Evolutionary conservation across 2,329 filamentous ascomycete genomes (phyloP).

Genomic region (Pseudogymnoascus sp.): DNA sequence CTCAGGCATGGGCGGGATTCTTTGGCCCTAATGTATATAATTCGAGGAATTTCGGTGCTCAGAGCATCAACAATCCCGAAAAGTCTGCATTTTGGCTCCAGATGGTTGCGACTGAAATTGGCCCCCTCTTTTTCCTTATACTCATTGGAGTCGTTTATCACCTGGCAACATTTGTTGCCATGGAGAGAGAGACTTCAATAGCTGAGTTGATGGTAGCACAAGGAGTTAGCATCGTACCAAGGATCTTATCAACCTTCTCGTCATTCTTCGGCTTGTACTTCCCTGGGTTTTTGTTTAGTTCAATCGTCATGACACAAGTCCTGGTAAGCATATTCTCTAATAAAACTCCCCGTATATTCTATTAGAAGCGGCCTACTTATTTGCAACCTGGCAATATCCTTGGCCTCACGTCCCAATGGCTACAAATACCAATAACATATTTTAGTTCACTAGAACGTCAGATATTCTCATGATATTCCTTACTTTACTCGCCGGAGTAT

Average conservation of each 20-base stretch:
- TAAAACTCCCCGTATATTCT: background rate
- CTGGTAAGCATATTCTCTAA: conserved; percentile 10
- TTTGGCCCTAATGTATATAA: conserved; percentile 10
- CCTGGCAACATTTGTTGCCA: conserved; percentile 22
- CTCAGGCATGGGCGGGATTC: conserved; percentile 17
- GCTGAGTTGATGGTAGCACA: conserved; percentile 23
- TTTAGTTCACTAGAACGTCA: conserved; percentile 19
- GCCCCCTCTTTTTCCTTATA: conserved; percentile 23
- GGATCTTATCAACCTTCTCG: conserved; percentile 21
- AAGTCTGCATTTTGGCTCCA: conserved; percentile 15
- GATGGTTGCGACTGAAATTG: conserved; percentile 17
- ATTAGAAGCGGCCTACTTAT: background rate
- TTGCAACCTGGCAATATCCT: background rate
- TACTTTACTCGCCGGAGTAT: conserved; percentile 19
- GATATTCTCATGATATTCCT: conserved; percentile 22
- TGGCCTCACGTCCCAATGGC: background rate
- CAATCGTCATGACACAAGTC: conserved; percentile 21
- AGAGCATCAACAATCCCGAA: background rate
- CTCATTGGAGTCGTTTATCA: conserved; percentile 24
- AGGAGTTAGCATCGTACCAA: conserved; percentile 21
- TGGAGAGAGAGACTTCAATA: conserved; percentile 21
- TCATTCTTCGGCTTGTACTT: conserved; percentile 23
- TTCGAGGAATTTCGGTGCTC: background rate
- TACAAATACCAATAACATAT: background rate
- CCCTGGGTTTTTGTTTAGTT: conserved; percentile 20